Evolutionary conservation across 768 basidiomycete species (phyloP).

Genomic region (Agaricus blazei): DNA sequence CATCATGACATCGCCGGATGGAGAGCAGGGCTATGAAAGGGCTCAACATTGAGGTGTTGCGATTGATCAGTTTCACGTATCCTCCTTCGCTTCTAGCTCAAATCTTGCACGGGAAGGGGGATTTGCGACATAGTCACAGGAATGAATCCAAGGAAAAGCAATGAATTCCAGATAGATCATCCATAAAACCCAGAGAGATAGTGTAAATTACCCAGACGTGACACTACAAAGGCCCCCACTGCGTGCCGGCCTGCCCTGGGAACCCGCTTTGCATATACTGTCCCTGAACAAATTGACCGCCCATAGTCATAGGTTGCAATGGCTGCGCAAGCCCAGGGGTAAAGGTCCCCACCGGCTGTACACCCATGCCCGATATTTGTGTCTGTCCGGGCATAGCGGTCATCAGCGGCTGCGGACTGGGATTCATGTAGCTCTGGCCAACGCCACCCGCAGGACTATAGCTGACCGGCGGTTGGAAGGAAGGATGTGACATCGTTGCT

Average conservation of each 20-base stretch:
- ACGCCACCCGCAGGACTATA: slow-evolving; percentile 16
- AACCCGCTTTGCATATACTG: slow-evolving; percentile 19
- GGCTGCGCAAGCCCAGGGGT: slow-evolving; percentile 21
- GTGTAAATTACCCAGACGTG: background rate
- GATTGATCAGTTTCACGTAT: too few species aligned
- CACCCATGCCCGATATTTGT: slow-evolving; percentile 24
- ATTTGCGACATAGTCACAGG: too few species aligned
- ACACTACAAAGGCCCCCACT: slow-evolving; percentile 35
- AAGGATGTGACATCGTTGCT: background rate
- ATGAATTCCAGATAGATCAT: background rate
- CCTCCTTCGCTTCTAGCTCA: too few species aligned
- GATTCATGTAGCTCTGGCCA: slow-evolving; percentile 18
- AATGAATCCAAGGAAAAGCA: background rate
- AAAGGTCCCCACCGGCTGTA: slow-evolving; percentile 18
- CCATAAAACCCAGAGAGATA: background rate
- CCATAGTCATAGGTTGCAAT: slow-evolving; percentile 17
- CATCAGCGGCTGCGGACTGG: slow-evolving; percentile 30
- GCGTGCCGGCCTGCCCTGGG: slow-evolving; percentile 19
- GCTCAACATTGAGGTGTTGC: too few species aligned
- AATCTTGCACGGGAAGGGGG: too few species aligned
- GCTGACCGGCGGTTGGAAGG: slow-evolving; percentile 4
- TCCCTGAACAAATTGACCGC: slow-evolving; percentile 14
- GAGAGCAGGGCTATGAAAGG: too few species aligned
- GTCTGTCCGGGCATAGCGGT: slow-evolving; percentile 22
- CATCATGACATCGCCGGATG: too few species aligned